Base-by-base conservation (phyloP, 768 basidiomycete genomes). In the Strobilomyces echinocephalus region DNA sequence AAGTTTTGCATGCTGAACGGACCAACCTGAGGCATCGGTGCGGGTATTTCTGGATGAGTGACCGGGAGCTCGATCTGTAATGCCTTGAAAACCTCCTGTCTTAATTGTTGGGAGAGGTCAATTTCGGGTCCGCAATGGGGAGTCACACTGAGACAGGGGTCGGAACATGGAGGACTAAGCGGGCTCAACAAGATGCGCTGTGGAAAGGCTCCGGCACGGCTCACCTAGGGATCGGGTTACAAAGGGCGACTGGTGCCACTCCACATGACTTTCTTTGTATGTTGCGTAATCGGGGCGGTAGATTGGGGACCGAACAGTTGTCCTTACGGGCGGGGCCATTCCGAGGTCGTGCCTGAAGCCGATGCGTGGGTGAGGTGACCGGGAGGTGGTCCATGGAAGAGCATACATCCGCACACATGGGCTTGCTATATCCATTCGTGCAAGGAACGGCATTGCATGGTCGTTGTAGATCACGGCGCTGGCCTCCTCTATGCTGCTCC, bases 241-340 rank as follows among this genome's bases (percentile, higher is more conserved):
- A 55, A 1, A 35, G 39, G 16, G 18, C 50, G 8, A 28, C 42
- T 5, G 16, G 36, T 40, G 12, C n/a, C 8, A 15, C 39, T 33
- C 12, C 11, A 24, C 14, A 38, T 16, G 36, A 15, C 10, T 43
- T 38, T 8, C 5, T 5, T 4, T n/a, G 41, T 7, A 10, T 21
- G 5, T 44, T 50, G 50, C 20, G 65, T 0, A 44, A 33, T 46
- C 53, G 65, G 26, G 62, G 42, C 2, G 53, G 42, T 12, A 35
- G 0, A 14, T 14, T 2, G 3, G 46, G 44, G 20, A 11, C 30
- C 5, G 24, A 15, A n/a, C n/a, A n/a, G n/a, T 30, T 46, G 43
- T 50, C 30, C 51, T 20, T 50, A 28, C 33, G 39, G 16, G 18
- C 14, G n/a, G 3, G 35, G 9, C 18, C 21, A 6, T 46, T 44